These are phyloP conservation scores for Dothistroma septosporum DNA, from an alignment of 2,329 filamentous ascomycete species.

Conservation along the genomic window DNA sequence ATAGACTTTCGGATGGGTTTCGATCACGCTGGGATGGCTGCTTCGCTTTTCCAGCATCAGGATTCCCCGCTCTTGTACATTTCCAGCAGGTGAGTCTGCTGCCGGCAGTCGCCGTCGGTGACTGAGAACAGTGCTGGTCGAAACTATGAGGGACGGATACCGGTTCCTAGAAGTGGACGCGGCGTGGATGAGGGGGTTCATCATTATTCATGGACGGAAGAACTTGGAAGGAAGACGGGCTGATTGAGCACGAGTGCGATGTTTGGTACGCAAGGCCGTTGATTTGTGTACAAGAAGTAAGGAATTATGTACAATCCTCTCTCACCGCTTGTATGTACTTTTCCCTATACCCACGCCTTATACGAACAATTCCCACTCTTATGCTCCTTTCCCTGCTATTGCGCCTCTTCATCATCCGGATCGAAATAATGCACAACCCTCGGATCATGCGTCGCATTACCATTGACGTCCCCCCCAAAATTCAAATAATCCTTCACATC, in stretches of 20 bases:
- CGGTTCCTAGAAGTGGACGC: not conserved
- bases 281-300: too few relatives aligned
- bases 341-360: too few relatives aligned
- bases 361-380: too few relatives aligned
- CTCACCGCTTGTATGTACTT: too few relatives aligned
- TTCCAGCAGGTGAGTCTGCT: not conserved
- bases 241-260: too few relatives aligned
- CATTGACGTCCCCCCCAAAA: conserved; percentile 45
- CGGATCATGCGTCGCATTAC: conserved; percentile 29
- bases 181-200: not conserved
- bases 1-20: not conserved
- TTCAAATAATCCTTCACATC: conserved; percentile 43
- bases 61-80: not conserved
- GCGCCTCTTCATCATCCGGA: conserved; percentile 4
- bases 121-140: not conserved
- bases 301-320: too few relatives aligned
- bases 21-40: not conserved
- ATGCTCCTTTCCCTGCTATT: too few relatives aligned
- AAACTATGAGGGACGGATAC: not conserved
- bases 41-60: not conserved
- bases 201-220: too few relatives aligned
- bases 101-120: not conserved
- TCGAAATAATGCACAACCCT: conserved; percentile 24
- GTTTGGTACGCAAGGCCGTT: too few relatives aligned
- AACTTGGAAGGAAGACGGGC: too few relatives aligned